Evolutionary conservation across 805 yeast genomes (phyloP).

Genomic region (Metahyphopichia silvanorum): DNA sequence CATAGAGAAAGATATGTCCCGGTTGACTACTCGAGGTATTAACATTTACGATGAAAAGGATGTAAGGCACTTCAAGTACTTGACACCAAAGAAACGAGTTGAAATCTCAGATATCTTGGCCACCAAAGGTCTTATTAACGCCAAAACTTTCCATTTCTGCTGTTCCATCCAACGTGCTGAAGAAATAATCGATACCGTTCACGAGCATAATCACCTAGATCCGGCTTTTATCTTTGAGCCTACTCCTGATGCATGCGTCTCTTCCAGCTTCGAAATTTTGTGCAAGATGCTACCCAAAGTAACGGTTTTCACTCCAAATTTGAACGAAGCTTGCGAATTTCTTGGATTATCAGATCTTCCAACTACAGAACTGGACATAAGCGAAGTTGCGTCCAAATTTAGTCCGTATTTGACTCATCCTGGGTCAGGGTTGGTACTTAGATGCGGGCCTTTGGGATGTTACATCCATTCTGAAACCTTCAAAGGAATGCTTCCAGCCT

Average conservation of each 20-base stretch:
- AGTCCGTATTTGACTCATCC: constrained; percentile 35
- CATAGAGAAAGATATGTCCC: constrained; percentile 45
- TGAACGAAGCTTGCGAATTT: constrained; percentile 74
- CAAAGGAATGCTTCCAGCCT: constrained; percentile 64
- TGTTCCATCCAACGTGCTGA: constrained; percentile 65
- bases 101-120: constrained; percentile 50
- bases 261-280: constrained; percentile 38
- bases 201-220: too few relatives aligned
- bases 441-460: constrained; percentile 80
- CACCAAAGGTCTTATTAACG: constrained; percentile 30
- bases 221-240: constrained; percentile 81
- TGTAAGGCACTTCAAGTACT: constrained; percentile 51
- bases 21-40: constrained; percentile 80
- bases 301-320: constrained; percentile 76
- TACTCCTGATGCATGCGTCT: constrained; percentile 68
- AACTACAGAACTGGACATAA: constrained; percentile 32
- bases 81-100: constrained; percentile 59
- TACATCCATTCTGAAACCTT: constrained; percentile 33
- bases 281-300: constrained; percentile 40
- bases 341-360: constrained; percentile 48
- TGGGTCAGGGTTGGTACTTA: constrained; percentile 52
- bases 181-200: constrained; percentile 37
- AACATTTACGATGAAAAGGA: constrained; percentile 69
- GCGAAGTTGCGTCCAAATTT: constrained; percentile 40
- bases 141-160: constrained; percentile 61